Evolutionary conservation across 495 filamentous ascomycete genomes (phyloP).

Genomic region (Chaetomidium leptoderma): DNA sequence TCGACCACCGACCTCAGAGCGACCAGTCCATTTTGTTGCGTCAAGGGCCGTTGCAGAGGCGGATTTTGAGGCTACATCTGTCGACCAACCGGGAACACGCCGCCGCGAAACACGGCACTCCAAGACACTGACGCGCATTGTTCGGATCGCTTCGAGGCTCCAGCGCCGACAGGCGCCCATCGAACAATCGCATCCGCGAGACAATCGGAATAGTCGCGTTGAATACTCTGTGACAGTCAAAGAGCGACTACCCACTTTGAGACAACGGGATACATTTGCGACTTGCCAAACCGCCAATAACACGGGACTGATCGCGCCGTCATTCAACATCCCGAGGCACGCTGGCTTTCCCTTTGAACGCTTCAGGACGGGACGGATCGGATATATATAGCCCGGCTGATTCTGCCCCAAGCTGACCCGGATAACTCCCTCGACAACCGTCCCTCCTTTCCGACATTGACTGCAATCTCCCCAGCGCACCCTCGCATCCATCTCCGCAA

Average conservation of each 20-base stretch:
- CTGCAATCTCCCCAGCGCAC: background rate
- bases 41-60: background rate
- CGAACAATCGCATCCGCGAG: conserved; percentile 10
- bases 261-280: background rate
- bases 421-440: conserved; percentile 4
- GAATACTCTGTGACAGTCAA: background rate
- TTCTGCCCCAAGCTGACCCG: background rate
- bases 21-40: background rate
- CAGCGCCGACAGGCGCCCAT: conserved; percentile 4
- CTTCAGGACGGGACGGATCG: background rate
- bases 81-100: conserved; percentile 14
- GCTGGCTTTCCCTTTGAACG: background rate
- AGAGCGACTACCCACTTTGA: background rate
- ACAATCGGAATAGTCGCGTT: background rate
- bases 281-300: background rate
- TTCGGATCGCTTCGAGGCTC: conserved; percentile 16
- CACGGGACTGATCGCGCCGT: background rate
- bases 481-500: background rate
- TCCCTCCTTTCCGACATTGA: background rate
- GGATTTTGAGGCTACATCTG: background rate
- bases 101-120: conserved; percentile 11
- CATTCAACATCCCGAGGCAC: background rate
- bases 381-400: conserved; percentile 13
- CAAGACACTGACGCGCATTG: conserved; percentile 10
- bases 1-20: background rate